Base-by-base conservation (phyloP, 192 early-diverging fungal genomes). In the Umbelopsis ramanniana region DNA sequence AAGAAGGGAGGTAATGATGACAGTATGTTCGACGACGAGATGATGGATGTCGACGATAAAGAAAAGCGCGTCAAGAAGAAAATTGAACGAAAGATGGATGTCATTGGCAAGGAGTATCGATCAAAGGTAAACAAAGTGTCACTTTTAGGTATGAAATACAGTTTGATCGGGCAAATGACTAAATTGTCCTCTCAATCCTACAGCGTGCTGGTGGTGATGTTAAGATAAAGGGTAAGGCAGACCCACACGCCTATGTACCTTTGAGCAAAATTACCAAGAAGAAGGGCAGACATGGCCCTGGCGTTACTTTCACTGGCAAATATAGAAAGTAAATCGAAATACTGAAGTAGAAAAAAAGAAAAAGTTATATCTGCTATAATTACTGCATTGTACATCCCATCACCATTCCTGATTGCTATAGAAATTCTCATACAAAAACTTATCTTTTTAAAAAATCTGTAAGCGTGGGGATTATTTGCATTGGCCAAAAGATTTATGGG, bases 181-280 rank as follows among this genome's bases (percentile, higher is more conserved):
- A 63, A 29, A 63, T 63, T 10, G 15, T 63, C 7, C 12, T 17
- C 4, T 37, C 52, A 6, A 26, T 72, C 66, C 29, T 40, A 63
- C 54, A 77, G 79, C 89, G 89, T 76, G 96, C 96, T 12, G 83
- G 88, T 54, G 96, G 97, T 72, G 97, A 99, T 88, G 88, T 99
- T 69, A 94, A 94, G 78, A 89, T 88, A 77, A 90, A 91, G 54
- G 94, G 92, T 50, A 90, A 88, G 74, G 83, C 93, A 6, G 96
- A 98, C 83, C 97, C 97, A 37, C 96, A 88, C 75, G 94, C 95
- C n/a, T 99, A 98, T 76, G 89, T 99, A 50, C 97, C 97, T 70
- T 84, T 99, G 54, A 87, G 83, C 48, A 79, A 83, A 52, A 73
- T 77, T 19, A 77, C 77, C 52, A 90, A 90, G 72, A 85, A 89